phyloP scores from a whole-genome alignment of 306 rosid genomes.

The Hippophae gyantsensis region DNA sequence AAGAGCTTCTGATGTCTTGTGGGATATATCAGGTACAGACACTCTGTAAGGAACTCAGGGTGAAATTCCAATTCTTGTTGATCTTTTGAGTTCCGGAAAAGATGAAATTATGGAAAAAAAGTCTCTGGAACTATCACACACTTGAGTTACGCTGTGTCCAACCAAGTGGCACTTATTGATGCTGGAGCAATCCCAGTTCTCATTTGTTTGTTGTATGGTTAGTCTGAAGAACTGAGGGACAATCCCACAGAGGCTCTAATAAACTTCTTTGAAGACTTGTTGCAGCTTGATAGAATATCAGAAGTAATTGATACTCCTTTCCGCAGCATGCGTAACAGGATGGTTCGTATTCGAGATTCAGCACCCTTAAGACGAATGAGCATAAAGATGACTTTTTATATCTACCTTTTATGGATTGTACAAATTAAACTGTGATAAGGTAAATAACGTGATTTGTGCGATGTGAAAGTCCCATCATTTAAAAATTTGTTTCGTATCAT shows the following conservation, averaged over 20 bases:
- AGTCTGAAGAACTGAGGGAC: conserved; percentile 28
- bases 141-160: conserved; percentile 26
- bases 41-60: conserved; percentile 25
- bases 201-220: conserved; percentile 25
- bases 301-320: conserved; percentile 28
- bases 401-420: too few relatives aligned
- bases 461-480: too few relatives aligned
- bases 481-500: too few relatives aligned
- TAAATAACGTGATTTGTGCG: too few relatives aligned
- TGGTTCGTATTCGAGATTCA: conserved; percentile 18
- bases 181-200: conserved; percentile 35
- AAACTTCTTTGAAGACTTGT: conserved; percentile 32
- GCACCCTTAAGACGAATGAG: conserved; percentile 29
- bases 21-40: conserved; percentile 34
- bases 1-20: conserved; percentile 35
- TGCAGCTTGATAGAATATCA: conserved; percentile 25
- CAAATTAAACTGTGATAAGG: too few relatives aligned
- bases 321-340: conserved; percentile 26
- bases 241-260: conserved; percentile 38
- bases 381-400: conserved; percentile 16
- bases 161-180: conserved; percentile 35
- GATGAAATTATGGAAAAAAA: conserved; percentile 26
- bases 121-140: conserved; percentile 32
- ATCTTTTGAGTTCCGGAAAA: conserved; percentile 25
- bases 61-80: conserved; percentile 32